A percentile compares a stretch with the other conserved stretches of the same genome.
phyloP scores from a whole-genome alignment of 371 early-diverging fungal species.

The Rhizopus microsporus region DNA sequence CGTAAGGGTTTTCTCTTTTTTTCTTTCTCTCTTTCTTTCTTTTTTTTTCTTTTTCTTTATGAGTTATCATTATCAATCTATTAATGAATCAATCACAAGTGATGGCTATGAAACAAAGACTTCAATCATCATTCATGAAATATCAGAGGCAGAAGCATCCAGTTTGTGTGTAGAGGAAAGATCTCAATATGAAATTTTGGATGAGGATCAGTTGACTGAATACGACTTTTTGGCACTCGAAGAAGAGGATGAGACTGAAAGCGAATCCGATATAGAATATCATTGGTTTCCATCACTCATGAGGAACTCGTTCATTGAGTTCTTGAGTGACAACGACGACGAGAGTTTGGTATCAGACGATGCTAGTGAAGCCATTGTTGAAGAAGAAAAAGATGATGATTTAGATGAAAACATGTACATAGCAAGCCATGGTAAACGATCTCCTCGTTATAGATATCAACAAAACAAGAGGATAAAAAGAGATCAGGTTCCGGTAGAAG shows the following conservation, averaged over 20 bases:
- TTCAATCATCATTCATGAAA: slow-evolving; percentile 17
- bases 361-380: neutral
- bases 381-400: slow-evolving; percentile 7
- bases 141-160: slow-evolving; percentile 17
- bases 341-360: slow-evolving; percentile 6
- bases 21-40: slow-evolving; percentile 5
- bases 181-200: slow-evolving; percentile 18
- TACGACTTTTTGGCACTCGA: slow-evolving; percentile 23
- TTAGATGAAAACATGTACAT: slow-evolving; percentile 1
- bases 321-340: slow-evolving; percentile 19
- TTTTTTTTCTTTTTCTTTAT: slow-evolving; percentile 12
- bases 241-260: slow-evolving; percentile 9
- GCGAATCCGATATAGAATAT: slow-evolving; percentile 25
- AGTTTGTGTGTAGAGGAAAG: slow-evolving; percentile 3
- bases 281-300: slow-evolving; percentile 31
- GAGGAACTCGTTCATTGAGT: slow-evolving; percentile 17
- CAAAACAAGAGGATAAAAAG: slow-evolving; percentile 8
- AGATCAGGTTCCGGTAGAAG: slow-evolving; percentile 25
- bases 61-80: slow-evolving; percentile 17
- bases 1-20: neutral
- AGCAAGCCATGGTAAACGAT: neutral
- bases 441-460: neutral
- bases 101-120: neutral
- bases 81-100: neutral
- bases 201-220: slow-evolving; percentile 22